These are phyloP conservation scores for Suillus variegatus DNA, from an alignment of 768 basidiomycete species.

Conservation along the genomic window DNA sequence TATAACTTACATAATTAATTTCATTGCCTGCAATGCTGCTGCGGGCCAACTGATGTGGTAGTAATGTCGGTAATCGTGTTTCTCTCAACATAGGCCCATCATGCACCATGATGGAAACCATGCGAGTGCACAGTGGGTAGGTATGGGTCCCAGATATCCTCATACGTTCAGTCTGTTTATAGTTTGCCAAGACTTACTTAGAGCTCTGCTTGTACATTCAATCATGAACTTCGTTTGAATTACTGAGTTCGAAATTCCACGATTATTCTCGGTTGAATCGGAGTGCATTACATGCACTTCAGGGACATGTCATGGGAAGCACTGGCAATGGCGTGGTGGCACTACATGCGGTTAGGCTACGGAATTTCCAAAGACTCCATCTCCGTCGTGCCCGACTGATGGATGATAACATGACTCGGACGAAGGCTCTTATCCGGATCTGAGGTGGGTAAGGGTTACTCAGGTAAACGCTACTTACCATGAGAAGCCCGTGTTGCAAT, in stretches of 20 bases:
- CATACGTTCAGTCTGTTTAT: neutral
- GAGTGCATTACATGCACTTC: neutral
- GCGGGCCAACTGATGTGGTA: neutral
- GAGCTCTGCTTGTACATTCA: neutral
- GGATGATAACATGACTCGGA: neutral
- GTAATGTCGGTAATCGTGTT: neutral
- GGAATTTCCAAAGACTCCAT: neutral
- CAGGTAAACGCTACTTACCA: neutral
- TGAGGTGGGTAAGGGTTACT: conserved; percentile 4
- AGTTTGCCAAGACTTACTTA: neutral
- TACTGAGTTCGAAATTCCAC: neutral
- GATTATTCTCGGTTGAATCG: neutral
- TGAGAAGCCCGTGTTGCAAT: neutral
- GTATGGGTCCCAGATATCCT: neutral
- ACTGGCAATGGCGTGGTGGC: neutral
- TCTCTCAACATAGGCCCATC: neutral
- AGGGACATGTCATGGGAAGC: neutral
- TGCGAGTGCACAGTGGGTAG: neutral
- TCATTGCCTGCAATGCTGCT: neutral
- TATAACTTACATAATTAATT: neutral
- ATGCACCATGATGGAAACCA: neutral
- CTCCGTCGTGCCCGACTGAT: conserved; percentile 2
- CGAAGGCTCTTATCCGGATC: neutral
- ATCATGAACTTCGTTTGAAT: neutral
- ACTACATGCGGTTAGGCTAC: neutral